Base-by-base conservation (phyloP, 2,329 filamentous ascomycete species). In the Blastomyces parvus region DNA sequence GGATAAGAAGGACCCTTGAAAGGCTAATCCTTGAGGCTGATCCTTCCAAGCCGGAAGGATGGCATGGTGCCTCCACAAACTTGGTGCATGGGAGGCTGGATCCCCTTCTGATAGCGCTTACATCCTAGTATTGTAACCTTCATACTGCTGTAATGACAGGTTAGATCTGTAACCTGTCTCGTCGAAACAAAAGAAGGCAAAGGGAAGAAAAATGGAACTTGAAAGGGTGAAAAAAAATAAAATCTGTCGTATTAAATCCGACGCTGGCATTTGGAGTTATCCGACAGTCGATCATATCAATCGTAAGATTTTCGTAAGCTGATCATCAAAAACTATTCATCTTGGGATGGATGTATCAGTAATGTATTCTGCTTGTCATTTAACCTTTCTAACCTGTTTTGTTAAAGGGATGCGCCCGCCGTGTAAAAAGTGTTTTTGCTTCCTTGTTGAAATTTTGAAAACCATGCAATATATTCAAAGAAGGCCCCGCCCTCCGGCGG, bases 401-500 rank as follows among this genome's bases (percentile, higher is more conserved):
- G 22, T 59, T 11, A 59, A 27, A n/a, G 22, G 25, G 25, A 36
- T 13, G 11, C 3, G 13, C 9, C 48, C 6, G n/a, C n/a, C n/a
- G n/a, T 14, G 3, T 14, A 36, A 9, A 3, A n/a, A 59, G 40
- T 11, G 38, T 17, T 46, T 7, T 2, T 17, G 27, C 36, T 59
- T 30, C 57, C 25, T 48, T n/a, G 17, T 22, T 30, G 25, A 42
- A 42, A 36, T 36, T 42, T 17, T 19, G 40, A 46, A 46, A 50
- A 25, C 22, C 9, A 36, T 52, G 46, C 33, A 14, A 30, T 40
- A 44, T n/a, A 60, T 27, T 69, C 64, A 72, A 33, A 72, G 64
- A 40, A 69, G 69, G n/a, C 70, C 70, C 27, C 66, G 68, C 14
- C 68, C 72, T 46, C 65, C 65, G 38, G 64, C 65, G 52, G 64